phyloP scores from a whole-genome alignment of 352 stramenopile genomes.

The Phytopythium delawarense region DNA sequence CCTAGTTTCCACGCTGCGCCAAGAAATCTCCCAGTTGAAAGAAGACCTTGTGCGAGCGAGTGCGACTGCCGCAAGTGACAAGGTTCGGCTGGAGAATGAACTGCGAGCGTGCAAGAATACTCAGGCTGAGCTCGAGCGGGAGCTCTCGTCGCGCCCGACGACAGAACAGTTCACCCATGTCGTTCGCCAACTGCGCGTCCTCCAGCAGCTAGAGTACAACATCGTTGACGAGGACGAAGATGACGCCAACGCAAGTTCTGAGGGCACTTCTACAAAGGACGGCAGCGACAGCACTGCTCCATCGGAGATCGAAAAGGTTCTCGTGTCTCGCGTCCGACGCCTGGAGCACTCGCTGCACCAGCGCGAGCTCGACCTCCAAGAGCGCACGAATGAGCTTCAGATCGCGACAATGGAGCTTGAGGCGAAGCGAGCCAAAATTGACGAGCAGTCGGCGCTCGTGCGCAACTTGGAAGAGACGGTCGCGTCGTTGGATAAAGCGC shows the following conservation, averaged over 20 bases:
- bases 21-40: conserved; percentile 61
- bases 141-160: conserved; percentile 69
- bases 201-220: conserved; percentile 92
- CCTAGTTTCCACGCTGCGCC: conserved; percentile 39
- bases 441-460: conserved; percentile 45
- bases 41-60: conserved; percentile 28
- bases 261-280: conserved; percentile 5
- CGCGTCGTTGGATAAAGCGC: conserved; percentile 46
- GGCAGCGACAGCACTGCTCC: conserved; percentile 20
- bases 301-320: conserved; percentile 52
- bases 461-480: conserved; percentile 67
- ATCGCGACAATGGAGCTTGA: conserved; percentile 18
- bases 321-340: conserved; percentile 62
- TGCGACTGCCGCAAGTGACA: conserved; percentile 21
- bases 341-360: conserved; percentile 70
- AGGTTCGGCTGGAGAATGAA: conserved; percentile 24
- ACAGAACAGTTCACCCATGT: conserved; percentile 86
- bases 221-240: conserved; percentile 66
- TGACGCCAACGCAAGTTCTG: conserved; percentile 13
- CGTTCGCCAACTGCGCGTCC: conserved; percentile 85
- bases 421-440: conserved; percentile 28
- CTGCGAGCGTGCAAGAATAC: conserved; percentile 23
- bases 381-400: conserved; percentile 30
- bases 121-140: conserved; percentile 27
- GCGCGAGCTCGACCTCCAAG: conserved; percentile 40